A percentile compares a stretch with the other conserved stretches of the same genome.
phyloP scores from a whole-genome alignment of 2,329 filamentous ascomycete species.

The Aspergillus versicolor region DNA sequence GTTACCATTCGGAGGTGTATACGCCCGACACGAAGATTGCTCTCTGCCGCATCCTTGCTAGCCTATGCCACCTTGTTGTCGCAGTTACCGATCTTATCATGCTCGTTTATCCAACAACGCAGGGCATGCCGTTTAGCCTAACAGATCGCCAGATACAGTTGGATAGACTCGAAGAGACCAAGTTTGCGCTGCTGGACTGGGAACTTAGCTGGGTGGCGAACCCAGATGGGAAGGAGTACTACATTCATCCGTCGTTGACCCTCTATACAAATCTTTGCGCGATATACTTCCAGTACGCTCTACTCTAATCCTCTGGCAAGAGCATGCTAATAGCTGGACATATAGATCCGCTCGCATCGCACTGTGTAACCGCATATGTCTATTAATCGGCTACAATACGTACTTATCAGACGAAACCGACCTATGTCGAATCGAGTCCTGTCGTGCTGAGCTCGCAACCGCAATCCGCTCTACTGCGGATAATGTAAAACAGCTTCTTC shows the following conservation, averaged over 20 bases:
- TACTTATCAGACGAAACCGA: constrained; percentile 5
- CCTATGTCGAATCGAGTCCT: constrained; percentile 9
- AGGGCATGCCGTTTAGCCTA: constrained; percentile 1
- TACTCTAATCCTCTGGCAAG: too few species aligned
- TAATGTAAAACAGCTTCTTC: constrained; percentile 14
- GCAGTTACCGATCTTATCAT: constrained; percentile 12
- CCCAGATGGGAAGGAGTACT: constrained; percentile 12
- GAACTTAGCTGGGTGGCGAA: constrained; percentile 15
- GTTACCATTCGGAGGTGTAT: constrained; percentile 15
- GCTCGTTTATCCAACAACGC: constrained; percentile 13
- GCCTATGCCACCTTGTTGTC: constrained; percentile 13
- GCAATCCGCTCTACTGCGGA: constrained; percentile 14
- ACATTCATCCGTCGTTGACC: constrained; percentile 14
- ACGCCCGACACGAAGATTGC: constrained; percentile 9
- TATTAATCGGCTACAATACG: constrained; percentile 6
- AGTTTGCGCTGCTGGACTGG: constrained; percentile 11
- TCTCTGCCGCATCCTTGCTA: constrained; percentile 10
- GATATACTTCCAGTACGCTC: constrained; percentile 16
- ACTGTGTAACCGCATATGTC: constrained; percentile 14
- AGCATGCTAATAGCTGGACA: background rate
- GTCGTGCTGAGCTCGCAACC: constrained; percentile 7
- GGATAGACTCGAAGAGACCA: constrained; percentile 11
- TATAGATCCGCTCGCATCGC: constrained; percentile 15
- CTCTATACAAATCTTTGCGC: constrained; percentile 13
- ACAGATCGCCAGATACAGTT: constrained; percentile 1